phyloP scores from a whole-genome alignment of 1,139 yeast species.

The Yamadazyma sp. region DNA sequence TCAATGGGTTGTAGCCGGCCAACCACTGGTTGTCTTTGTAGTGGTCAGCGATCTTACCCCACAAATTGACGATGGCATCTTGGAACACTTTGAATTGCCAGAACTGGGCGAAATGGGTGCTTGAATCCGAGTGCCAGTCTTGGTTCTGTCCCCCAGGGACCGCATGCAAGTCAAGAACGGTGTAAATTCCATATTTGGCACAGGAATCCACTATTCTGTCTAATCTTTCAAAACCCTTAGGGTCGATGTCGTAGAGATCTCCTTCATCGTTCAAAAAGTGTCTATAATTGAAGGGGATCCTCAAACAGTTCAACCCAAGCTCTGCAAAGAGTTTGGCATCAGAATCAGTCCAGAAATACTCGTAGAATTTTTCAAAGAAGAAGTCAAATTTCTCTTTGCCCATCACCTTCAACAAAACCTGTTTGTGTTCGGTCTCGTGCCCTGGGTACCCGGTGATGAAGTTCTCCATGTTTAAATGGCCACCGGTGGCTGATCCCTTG shows the following conservation, averaged over 20 bases:
- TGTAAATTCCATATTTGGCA: conserved; percentile 38
- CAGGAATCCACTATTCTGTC: conserved; percentile 41
- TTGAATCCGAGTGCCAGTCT: conserved; percentile 50
- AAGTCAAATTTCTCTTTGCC: conserved; percentile 44
- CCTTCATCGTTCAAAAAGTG: conserved; percentile 44
- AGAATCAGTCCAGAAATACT: conserved; percentile 46
- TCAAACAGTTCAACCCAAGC: conserved; percentile 41
- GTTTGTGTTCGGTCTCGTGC: conserved; percentile 46
- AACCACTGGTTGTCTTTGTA: conserved; percentile 44
- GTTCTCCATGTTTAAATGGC: conserved; percentile 51
- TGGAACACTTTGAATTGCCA: conserved; percentile 49
- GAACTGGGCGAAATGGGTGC: conserved; percentile 41
- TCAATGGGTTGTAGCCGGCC: conserved; percentile 50
- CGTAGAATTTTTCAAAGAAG: conserved; percentile 47
- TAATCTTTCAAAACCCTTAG: conserved; percentile 40
- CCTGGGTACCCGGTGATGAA: conserved; percentile 53
- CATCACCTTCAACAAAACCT: conserved; percentile 30
- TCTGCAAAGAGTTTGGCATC: conserved; percentile 44
- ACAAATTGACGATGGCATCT: conserved; percentile 39
- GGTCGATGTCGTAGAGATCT: conserved; percentile 37
- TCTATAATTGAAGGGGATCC: conserved; percentile 49
- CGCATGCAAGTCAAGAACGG: conserved; percentile 46
- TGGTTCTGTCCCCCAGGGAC: conserved; percentile 52
- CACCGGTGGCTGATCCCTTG: conserved; percentile 44
- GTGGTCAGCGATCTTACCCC: conserved; percentile 40